A percentile compares a stretch with the other conserved stretches of the same genome.
Evolutionary conservation across 2,329 filamentous ascomycete genomes (phyloP).

Genomic region (Anthostomella pinea): DNA sequence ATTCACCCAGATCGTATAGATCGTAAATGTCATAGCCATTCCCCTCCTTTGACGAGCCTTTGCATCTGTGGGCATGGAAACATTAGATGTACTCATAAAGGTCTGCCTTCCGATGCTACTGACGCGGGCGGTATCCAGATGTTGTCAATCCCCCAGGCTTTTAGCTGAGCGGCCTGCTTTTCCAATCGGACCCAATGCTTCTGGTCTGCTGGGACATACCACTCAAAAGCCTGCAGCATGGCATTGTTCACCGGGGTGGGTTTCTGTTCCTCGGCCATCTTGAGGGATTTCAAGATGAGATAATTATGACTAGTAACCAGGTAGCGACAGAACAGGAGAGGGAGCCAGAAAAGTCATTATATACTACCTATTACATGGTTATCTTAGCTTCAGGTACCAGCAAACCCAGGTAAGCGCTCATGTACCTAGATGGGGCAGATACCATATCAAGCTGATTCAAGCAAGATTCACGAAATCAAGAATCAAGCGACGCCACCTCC

Average conservation of each 20-base stretch:
- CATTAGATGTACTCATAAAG: too few species aligned
- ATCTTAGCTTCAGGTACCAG: too few species aligned
- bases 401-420: too few species aligned
- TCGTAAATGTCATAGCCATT: slow-evolving; percentile 72
- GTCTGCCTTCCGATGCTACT: background rate
- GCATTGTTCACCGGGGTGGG: slow-evolving; percentile 21
- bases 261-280: slow-evolving; percentile 20
- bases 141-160: slow-evolving; percentile 57
- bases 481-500: too few species aligned
- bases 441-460: too few species aligned
- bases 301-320: too few species aligned
- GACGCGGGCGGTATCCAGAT: slow-evolving; percentile 66
- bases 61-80: slow-evolving; percentile 55
- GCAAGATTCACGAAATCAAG: too few species aligned
- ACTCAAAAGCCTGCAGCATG: slow-evolving; percentile 65
- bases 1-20: slow-evolving; percentile 68
- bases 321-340: too few species aligned
- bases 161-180: slow-evolving; percentile 50
- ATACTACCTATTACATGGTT: too few species aligned
- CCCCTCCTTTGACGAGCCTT: slow-evolving; percentile 56
- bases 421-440: too few species aligned
- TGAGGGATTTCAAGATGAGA: slow-evolving; percentile 2
- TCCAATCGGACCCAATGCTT: slow-evolving; percentile 60
- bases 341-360: background rate
- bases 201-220: slow-evolving; percentile 62